A percentile compares a stretch with the other conserved stretches of the same genome.
Evolutionary conservation across 352 stramenopile genomes (phyloP).

Genomic region (Phytophthora uliginosa): DNA sequence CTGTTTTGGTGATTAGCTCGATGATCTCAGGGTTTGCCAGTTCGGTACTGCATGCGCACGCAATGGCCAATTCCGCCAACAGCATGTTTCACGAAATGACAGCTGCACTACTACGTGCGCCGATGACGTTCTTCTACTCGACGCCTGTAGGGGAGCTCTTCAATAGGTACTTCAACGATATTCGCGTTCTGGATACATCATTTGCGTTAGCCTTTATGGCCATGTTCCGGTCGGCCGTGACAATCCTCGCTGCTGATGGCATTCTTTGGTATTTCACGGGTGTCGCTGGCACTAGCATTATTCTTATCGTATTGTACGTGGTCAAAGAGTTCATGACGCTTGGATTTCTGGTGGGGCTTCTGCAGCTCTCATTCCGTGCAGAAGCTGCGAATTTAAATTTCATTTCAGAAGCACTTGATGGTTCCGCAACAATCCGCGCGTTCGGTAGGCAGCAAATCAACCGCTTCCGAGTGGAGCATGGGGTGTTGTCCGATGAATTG

Average conservation of each 20-base stretch:
- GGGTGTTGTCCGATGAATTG: constrained; percentile 45
- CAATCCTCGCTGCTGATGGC: constrained; percentile 36
- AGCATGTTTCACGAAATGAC: constrained; percentile 61
- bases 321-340: constrained; percentile 47
- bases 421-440: constrained; percentile 44
- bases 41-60: constrained; percentile 45
- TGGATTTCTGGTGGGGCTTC: constrained; percentile 37
- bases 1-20: constrained; percentile 44
- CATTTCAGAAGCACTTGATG: constrained; percentile 52
- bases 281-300: constrained; percentile 34
- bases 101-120: constrained; percentile 44
- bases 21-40: constrained; percentile 41
- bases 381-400: constrained; percentile 53
- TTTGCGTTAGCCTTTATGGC: constrained; percentile 41
- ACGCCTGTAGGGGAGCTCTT: constrained; percentile 59
- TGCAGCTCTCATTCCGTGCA: constrained; percentile 48
- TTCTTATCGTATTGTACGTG: constrained; percentile 50
- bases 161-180: constrained; percentile 56
- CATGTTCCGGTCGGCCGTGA: constrained; percentile 42
- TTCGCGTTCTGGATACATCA: constrained; percentile 39
- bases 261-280: constrained; percentile 53
- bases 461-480: constrained; percentile 42
- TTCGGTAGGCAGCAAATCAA: constrained; percentile 44
- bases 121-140: constrained; percentile 57
- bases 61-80: constrained; percentile 45